Evolutionary conservation across 75 land plant genomes (phyloP), one percentile per base, ranked within the genome.

Genomic region (Pinus taeda): DNA sequence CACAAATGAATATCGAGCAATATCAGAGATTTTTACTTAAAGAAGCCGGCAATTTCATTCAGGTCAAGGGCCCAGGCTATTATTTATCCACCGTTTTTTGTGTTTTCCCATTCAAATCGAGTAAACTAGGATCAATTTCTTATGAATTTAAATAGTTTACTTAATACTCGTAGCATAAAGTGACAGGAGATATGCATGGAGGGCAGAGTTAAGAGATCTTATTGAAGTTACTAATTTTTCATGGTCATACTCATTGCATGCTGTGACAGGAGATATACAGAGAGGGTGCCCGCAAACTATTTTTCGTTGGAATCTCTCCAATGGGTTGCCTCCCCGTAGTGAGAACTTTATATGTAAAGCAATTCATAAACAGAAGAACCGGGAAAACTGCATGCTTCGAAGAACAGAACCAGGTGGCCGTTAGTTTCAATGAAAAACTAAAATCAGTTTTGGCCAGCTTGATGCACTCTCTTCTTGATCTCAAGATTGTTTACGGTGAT

Each of bases 261-360:
- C n/a, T n/a, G n/a, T n/a, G n/a, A n/a, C n/a, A n/a, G n/a, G n/a
- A n/a, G n/a, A n/a, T n/a, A n/a, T 30, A 85, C 79, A 22, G 65
- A 2, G 74, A 81, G 0, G 95, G 95, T n/a, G 95, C 86, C 37
- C 86, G 93, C 39, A 88, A 84, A 57, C 75, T 93, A 1, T n/a
- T 81, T 21, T 11, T 93, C 15, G n/a, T 63, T 4, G 84, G 87
- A 0, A 75, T 90, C 21, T 85, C 89, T 55, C 89, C 95, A 0
- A 76, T 93, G 81, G 95, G 95, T 15, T 88, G 90, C 59, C 73
- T 85, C 13, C 90, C 87, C 20, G 57, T 73, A 2, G 70, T 73
- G 70, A 84, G 86, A 85, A 82, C 87, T 8, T 3, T 82, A 4
- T 15, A 1, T 0, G 84, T 84, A 42, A 80, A 80, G 7, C 17